Evolutionary conservation across 208 protist species (phyloP).

Genomic region (Trypanosoma cruzi): DNA sequence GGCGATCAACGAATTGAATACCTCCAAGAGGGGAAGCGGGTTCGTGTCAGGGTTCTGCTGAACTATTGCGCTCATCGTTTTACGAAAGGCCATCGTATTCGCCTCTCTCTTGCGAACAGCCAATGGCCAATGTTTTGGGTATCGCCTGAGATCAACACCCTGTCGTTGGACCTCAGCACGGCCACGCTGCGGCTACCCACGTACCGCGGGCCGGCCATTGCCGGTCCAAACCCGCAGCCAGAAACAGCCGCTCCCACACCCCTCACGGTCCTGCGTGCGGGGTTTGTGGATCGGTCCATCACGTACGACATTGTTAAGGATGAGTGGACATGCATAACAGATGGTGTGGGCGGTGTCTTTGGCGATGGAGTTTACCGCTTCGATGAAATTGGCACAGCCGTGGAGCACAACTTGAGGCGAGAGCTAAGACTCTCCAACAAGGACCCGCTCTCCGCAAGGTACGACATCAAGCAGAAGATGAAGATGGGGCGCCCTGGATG

Average conservation of each 20-base stretch:
- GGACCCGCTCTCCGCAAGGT: slow-evolving; percentile 61
- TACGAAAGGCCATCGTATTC: slow-evolving; percentile 40
- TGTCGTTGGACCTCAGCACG: slow-evolving; percentile 33
- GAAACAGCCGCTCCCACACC: slow-evolving; percentile 53
- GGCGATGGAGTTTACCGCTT: slow-evolving; percentile 62
- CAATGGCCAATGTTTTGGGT: slow-evolving; percentile 73
- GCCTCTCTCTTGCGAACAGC: slow-evolving; percentile 61
- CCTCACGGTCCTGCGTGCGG: slow-evolving; percentile 31
- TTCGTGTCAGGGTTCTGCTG: slow-evolving; percentile 41
- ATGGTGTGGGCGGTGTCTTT: slow-evolving; percentile 63
- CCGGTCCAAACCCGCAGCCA: slow-evolving; percentile 33
- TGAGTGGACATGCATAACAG: slow-evolving; percentile 57
- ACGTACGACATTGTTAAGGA: slow-evolving; percentile 53
- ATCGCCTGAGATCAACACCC: slow-evolving; percentile 53
- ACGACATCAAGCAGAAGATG: slow-evolving; percentile 52
- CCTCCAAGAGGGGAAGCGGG: slow-evolving; percentile 24
- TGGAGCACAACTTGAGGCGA: slow-evolving; percentile 65
- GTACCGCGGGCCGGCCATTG: slow-evolving; percentile 1
- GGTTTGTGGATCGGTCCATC: slow-evolving; percentile 45
- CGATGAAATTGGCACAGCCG: slow-evolving; percentile 61
- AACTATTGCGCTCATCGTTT: slow-evolving; percentile 72
- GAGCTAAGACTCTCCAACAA: slow-evolving; percentile 60
- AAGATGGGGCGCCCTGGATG: slow-evolving; percentile 45
- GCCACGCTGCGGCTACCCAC: slow-evolving; percentile 37
- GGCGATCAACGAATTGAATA: slow-evolving; percentile 35